Evolutionary conservation across 768 basidiomycete genomes (phyloP), one percentile per base, ranked within the genome.

Genomic region (Coprinellus aureogranulatus): DNA sequence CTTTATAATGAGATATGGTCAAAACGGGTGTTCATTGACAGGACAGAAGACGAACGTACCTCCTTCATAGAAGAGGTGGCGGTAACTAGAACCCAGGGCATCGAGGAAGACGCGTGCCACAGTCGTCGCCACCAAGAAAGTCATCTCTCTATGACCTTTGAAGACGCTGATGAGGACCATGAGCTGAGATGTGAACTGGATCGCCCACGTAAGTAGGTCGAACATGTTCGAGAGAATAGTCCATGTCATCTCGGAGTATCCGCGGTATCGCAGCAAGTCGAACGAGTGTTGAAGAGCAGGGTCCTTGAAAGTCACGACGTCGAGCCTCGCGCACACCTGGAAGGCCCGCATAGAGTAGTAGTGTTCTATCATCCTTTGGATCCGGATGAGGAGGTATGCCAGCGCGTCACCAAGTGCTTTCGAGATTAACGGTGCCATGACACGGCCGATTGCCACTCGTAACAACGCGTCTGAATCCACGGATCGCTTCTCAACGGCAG

Each of bases 281-380:
- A 91, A 72, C 61, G 89, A 88, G 23, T 80, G 75, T 61, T 86
- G 86, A 8, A 90, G 74, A 9, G 78, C 77, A 2, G 86, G 77
- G 67, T 90, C 87, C 54, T 85, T 80, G 57, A 83, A 91, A 0
- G 90, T 90, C 1, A 89, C 88, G 1, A 91, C 76, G 67, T 92
- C 90, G 26, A 92, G 78, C 3, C 90, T 81, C n/a, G 82, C 83
- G 67, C 86, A 79, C 9, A 86, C 84, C 27, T 75, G 73, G 67
- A 90, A 90, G 55, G 82, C 81, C 60, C 86, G 85, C 8, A 79
- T 67, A 1, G 85, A 77, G 65, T 87, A 90, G 67, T 80, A 79
- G 56, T 73, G 77, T 61, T 83, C 84, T 65, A 90, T 85, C 25
- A 81, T 76, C 30, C 67, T 68, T 60, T 84, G 82, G 55, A 90